A percentile compares a stretch with the other conserved stretches of the same genome.
Conservation (phyloP, 306 rosid species). For the barrel medic (Medicago truncatula) region MtrunA17r5.0-ANR NC_053045.1:2989501-2990000, state of each 20-base stretch:
- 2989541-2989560: slow-evolving; percentile 37
- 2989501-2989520: slow-evolving; percentile 50
- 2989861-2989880: too few species aligned
- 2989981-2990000: too few species aligned
- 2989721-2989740: slow-evolving; percentile 17
- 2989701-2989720: slow-evolving; percentile 9
- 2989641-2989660: slow-evolving; percentile 52
- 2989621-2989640: slow-evolving; percentile 44
- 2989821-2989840: neutral
- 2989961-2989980: too few species aligned
- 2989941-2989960: too few species aligned
- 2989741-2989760: slow-evolving; percentile 20
- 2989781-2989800: neutral
- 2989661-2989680: slow-evolving; percentile 26
- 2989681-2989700: slow-evolving; percentile 33
- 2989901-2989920: neutral
- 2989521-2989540: slow-evolving; percentile 41
- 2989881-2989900: neutral
- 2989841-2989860: neutral
- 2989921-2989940: neutral
- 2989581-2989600: slow-evolving; percentile 56
- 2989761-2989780: neutral
- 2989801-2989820: neutral
- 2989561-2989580: slow-evolving; percentile 49
- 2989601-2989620: slow-evolving; percentile 49